Conservation (phyloP, 352 stramenopile genomes). For the Aphanomyces euteiches region DNA sequence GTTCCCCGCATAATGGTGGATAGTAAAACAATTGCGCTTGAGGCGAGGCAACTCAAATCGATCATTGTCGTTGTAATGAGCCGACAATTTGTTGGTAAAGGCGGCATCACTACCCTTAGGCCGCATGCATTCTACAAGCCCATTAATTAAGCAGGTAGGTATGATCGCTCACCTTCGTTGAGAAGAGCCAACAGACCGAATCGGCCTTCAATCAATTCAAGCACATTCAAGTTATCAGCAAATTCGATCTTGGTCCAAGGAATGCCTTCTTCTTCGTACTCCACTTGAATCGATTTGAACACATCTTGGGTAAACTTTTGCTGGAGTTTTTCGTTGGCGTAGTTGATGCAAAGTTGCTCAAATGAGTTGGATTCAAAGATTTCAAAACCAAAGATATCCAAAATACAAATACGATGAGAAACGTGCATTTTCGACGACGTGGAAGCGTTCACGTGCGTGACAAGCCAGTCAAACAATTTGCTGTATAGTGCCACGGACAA, state of each 20-base stretch:
- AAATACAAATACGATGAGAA: slow-evolving; percentile 44
- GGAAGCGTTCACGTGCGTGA: slow-evolving; percentile 81
- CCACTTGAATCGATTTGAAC: slow-evolving; percentile 93
- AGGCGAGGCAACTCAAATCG: slow-evolving; percentile 82
- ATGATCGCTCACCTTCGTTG: slow-evolving; percentile 87
- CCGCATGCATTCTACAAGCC: slow-evolving; percentile 63
- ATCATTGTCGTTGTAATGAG: slow-evolving; percentile 85
- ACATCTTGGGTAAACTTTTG: slow-evolving; percentile 92
- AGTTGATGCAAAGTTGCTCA: slow-evolving; percentile 96
- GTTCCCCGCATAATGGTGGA: slow-evolving; percentile 95
- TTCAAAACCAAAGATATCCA: slow-evolving; percentile 99
- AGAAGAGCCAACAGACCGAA: slow-evolving; percentile 90
- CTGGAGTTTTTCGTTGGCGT: slow-evolving; percentile 94
- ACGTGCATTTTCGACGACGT: slow-evolving; percentile 38
- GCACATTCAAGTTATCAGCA: slow-evolving; percentile 86
- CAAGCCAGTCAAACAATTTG: slow-evolving; percentile 95
- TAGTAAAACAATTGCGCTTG: slow-evolving; percentile 87
- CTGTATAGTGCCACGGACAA: slow-evolving; percentile 89
- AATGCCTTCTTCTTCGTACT: slow-evolving; percentile 95
- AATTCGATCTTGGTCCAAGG: slow-evolving; percentile 90
- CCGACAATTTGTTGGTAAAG: slow-evolving; percentile 86
- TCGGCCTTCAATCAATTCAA: slow-evolving; percentile 85
- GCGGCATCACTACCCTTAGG: slow-evolving; percentile 82
- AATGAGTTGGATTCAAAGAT: slow-evolving; percentile 96
- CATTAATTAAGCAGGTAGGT: neutral